Evolutionary conservation across 225 moss, liverwort and hornwort species (phyloP), one percentile per base, ranked within the genome.

Genomic region (Physcomitrellopsis africana): DNA sequence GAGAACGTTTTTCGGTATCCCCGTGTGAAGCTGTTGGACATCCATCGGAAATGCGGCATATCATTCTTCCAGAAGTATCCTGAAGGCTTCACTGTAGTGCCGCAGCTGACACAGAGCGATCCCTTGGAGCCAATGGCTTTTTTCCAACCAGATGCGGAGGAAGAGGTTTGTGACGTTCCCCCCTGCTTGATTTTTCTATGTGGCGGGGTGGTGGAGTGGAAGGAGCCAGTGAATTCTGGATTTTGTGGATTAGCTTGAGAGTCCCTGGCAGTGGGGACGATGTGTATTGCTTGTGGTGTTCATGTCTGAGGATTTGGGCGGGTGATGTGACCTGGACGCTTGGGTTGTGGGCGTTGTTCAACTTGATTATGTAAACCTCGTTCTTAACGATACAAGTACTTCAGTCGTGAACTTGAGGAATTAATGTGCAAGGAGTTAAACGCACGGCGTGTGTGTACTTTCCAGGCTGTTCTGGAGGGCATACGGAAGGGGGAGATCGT

Each of bases 61-160:
- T 67, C 83, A 19, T 80, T 85, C 27, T 93, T 92, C 65, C 79
- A 73, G 67, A 93, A 85, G 72, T 92, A 88, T 73, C 92, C 99
- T 2, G 93, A 93, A 24, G 93, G 86, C 17, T 99, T 99, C 70
- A 70, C 75, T 42, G 99, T 95, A 80, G 93, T 99, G 48, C 65
- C 90, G 63, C 99, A 95, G 61, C 89, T 99, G 51, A 89, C 93
- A 23, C 95, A 95, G 62, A 77, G 82, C 63, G 93, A 93, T 60
- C 86, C 91, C 26, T 81, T 95, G 80, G 99, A 95, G 82, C 99
- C 99, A 37, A 87, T 99, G 86, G 99, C 99, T 22, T 99, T 99
- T 62, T 87, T 91, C 76, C 87, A 93, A 61, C 99, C 99, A 9
- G 95, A 95, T 29, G 26, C 85, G 82, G 99, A 99, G 65, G 99